Evolutionary conservation across 352 stramenopile genomes (phyloP), one percentile per base, ranked within the genome.

Genomic region (Pelagophyceae sp.): DNA sequence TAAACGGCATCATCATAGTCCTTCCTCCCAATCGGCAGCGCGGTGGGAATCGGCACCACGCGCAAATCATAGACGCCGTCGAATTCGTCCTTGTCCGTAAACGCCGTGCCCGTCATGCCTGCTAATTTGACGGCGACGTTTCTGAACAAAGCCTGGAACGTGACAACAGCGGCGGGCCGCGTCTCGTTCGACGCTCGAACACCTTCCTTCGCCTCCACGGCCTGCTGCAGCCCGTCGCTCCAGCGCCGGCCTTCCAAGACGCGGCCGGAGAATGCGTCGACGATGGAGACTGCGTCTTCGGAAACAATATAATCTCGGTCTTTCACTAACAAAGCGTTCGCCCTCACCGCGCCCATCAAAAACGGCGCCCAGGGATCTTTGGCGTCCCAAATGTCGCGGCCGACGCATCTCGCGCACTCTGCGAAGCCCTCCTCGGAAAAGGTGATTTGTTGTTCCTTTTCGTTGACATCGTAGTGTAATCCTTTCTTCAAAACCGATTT

Each of bases 91-190:
- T 81, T 87, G 81, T 92, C 87, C 1, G 85, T 83, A 78, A 86
- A 85, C 33, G 90, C 89, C 50, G 90, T 93, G 60, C 90, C 90
- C 17, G 90, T 91, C 90, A 94, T 94, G 51, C 88, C 90, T 29
- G 86, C 87, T 11, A 94, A 80, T 37, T 85, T 82, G 29, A 81
- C 6, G 11, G 6, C 83, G 74, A 92, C 92, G 72, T 87, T 85
- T 54, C 86, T 81, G 76, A 93, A 93, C 3, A 94, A 82, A 31
- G 86, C 82, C 82, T 92, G 88, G 81, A 92, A 94, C 2, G 89
- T 94, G 0, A 94, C 87, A 77, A 89, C 90, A 32, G 89, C 89
- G 81, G 91, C 91, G 6, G 92, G 87, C 83, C 92, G 83, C 64
- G 84, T 90, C 78, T 90, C 83, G 78, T 89, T 82, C 77, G 85